These are phyloP conservation scores for Adansonia grandidieri DNA, from an alignment of 441 rosid species.

Conservation along the genomic window DNA sequence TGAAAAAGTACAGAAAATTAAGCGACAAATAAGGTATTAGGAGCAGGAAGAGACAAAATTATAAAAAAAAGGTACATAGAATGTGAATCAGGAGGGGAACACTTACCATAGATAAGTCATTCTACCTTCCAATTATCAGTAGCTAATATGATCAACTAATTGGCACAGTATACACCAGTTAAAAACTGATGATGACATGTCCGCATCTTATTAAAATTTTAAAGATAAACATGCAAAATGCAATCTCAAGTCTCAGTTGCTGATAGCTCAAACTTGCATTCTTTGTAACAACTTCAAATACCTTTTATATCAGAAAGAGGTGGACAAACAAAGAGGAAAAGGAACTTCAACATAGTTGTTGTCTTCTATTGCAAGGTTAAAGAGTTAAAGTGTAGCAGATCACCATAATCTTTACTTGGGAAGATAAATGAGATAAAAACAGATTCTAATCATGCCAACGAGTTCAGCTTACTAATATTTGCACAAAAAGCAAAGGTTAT, in stretches of 20 bases:
- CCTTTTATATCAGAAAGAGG: background rate
- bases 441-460: background rate
- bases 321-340: conserved; percentile 4
- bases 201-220: background rate
- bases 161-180: background rate
- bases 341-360: background rate
- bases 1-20: background rate
- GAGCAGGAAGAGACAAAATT: background rate
- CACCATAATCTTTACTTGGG: background rate
- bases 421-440: background rate
- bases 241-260: background rate
- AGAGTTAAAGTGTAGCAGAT: background rate
- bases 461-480: conserved; percentile 2
- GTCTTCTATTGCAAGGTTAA: background rate
- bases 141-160: background rate
- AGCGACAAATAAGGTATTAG: background rate
- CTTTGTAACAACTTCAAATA: conserved; percentile 4
- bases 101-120: background rate
- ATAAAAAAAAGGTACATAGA: background rate
- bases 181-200: background rate
- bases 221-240: conserved; percentile 1
- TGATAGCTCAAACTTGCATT: conserved; percentile 1
- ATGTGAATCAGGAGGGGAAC: background rate
- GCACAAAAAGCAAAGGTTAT: background rate
- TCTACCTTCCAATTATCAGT: background rate